Conservation (phyloP, 768 basidiomycete genomes). For the Pleurotus salmoneostramineus region DNA sequence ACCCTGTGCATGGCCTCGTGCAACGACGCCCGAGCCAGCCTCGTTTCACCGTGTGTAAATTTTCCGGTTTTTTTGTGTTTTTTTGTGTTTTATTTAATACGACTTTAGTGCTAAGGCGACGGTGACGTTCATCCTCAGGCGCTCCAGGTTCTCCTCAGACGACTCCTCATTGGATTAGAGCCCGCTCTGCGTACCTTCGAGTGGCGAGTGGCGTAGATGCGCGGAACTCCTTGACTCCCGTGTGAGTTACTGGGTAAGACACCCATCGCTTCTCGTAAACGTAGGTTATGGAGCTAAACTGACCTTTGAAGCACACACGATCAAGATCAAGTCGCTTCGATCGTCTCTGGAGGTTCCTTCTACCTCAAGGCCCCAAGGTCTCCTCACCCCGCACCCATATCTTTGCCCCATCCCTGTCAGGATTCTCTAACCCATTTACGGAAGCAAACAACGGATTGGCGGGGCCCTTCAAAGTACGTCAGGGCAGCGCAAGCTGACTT, state of each 20-base stretch:
- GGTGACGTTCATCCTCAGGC: background rate
- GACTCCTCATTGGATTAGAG: background rate
- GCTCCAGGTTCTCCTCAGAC: background rate
- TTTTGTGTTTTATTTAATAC: background rate
- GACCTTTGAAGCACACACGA: background rate
- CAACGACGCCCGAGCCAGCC: constrained; percentile 6
- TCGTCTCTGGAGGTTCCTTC: background rate
- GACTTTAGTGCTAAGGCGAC: background rate
- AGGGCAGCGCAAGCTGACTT: constrained; percentile 4
- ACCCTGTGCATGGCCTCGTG: constrained; percentile 3
- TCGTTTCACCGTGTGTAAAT: background rate
- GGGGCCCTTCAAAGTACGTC: background rate
- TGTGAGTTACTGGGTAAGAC: background rate
- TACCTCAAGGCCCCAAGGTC: background rate
- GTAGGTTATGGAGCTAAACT: background rate
- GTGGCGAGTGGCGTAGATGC: background rate
- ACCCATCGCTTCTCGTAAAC: background rate
- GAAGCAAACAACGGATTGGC: background rate
- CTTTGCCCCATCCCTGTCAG: background rate
- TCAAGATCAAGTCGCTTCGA: background rate
- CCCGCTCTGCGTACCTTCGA: background rate
- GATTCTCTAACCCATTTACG: constrained; percentile 1
- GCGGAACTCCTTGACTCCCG: background rate
- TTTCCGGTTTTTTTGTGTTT: background rate
- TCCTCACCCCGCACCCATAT: background rate